Evolutionary conservation across 371 early-diverging fungal species (phyloP).

Genomic region (Mucor irregularis): DNA sequence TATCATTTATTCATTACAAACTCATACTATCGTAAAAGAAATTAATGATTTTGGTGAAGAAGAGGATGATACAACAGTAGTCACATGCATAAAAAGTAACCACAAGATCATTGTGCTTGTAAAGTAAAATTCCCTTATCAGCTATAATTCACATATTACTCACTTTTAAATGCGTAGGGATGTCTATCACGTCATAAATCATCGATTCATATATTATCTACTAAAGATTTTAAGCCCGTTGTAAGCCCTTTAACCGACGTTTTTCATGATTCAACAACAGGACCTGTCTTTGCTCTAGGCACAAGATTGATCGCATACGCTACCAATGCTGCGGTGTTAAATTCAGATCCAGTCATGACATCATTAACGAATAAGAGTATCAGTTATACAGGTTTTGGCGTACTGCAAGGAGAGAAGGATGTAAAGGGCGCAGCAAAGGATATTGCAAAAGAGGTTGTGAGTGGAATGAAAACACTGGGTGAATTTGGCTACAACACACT

Average conservation of each 20-base stretch:
- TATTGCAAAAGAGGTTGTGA: constrained; percentile 71
- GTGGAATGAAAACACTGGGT: constrained; percentile 70
- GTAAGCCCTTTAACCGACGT: constrained; percentile 52
- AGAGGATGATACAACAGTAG: constrained; percentile 34
- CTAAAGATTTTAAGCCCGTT: constrained; percentile 27
- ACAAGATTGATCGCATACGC: constrained; percentile 68
- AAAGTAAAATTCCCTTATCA: constrained; percentile 19
- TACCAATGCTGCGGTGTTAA: constrained; percentile 47
- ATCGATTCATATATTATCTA: constrained; percentile 42
- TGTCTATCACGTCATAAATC: constrained; percentile 34
- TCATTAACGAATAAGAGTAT: constrained; percentile 29
- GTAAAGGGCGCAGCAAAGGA: constrained; percentile 62
- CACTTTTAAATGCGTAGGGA: constrained; percentile 20
- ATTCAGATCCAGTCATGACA: constrained; percentile 36
- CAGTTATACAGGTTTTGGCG: constrained; percentile 30
- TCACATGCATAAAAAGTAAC: constrained; percentile 51
- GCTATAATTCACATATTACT: neutral
- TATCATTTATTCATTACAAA: constrained; percentile 47
- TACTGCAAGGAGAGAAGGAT: constrained; percentile 46
- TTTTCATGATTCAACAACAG: constrained; percentile 34
- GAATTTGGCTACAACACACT: constrained; percentile 51
- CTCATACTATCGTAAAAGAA: constrained; percentile 39
- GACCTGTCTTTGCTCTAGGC: constrained; percentile 60
- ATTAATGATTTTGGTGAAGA: constrained; percentile 35
- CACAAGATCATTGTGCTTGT: constrained; percentile 52